Conservation (phyloP, 2,329 filamentous ascomycete species). For the Epichloe bromicola region DNA sequence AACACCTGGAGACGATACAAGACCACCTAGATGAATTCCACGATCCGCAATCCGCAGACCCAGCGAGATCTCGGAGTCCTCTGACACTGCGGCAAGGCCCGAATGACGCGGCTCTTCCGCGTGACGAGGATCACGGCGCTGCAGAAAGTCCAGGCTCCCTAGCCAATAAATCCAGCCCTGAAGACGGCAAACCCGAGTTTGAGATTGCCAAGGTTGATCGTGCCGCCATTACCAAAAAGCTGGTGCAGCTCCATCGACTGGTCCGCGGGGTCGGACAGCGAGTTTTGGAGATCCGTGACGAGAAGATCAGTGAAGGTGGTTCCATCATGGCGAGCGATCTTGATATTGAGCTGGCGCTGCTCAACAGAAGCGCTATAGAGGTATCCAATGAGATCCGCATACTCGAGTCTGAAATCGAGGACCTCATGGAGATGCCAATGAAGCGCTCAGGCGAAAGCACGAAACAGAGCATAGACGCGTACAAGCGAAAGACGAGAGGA, state of each 20-base stretch:
- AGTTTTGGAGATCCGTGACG: slow-evolving; percentile 4
- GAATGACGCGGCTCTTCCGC: not conserved
- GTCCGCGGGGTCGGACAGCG: slow-evolving; percentile 1
- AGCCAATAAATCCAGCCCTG: not conserved
- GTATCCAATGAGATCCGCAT: slow-evolving; percentile 7
- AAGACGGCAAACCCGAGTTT: not conserved
- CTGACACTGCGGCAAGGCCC: not conserved
- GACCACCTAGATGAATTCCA: slow-evolving; percentile 15
- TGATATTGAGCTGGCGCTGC: slow-evolving; percentile 21
- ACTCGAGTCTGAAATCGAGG: slow-evolving; percentile 7
- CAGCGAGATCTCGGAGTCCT: not conserved
- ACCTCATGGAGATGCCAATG: not conserved
- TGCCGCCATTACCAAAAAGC: not conserved
- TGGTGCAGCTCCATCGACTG: slow-evolving; percentile 3
- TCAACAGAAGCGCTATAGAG: slow-evolving; percentile 5
- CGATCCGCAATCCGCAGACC: slow-evolving; percentile 7
- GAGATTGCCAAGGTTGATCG: slow-evolving; percentile 1
- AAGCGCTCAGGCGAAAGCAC: slow-evolving; percentile 7
- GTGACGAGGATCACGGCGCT: not conserved
- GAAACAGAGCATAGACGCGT: slow-evolving; percentile 30
- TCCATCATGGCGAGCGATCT: not conserved
- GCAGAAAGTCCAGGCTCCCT: not conserved
- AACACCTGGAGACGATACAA: slow-evolving; percentile 19
- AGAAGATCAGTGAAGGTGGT: not conserved
- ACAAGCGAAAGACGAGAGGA: slow-evolving; percentile 44